Conservation (phyloP, 78 protist genomes). For the Creolimax fragrantissima region DNA sequence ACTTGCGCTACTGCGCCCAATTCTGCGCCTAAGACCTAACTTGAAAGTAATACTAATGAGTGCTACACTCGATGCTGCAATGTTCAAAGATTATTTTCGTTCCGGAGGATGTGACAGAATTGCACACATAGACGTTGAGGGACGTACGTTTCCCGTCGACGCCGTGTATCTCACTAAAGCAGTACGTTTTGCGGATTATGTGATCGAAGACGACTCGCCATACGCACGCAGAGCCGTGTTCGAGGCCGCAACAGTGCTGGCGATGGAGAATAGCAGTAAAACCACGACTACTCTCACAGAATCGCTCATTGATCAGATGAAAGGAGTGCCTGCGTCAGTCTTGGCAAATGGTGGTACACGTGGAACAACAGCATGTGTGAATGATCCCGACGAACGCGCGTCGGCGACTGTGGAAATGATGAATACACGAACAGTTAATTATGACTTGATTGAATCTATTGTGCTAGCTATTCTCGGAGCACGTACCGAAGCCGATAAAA, state of each 20-base stretch:
- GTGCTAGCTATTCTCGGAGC: background rate
- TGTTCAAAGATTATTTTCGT: conserved; percentile 51
- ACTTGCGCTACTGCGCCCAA: conserved; percentile 42
- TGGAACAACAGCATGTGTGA: background rate
- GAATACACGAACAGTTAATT: background rate
- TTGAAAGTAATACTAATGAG: conserved; percentile 55
- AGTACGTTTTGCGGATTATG: background rate
- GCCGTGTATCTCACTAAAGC: background rate
- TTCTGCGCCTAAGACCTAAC: background rate
- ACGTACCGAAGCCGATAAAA: background rate
- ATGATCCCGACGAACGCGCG: background rate
- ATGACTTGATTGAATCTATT: background rate
- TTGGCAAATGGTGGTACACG: background rate
- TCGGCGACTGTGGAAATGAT: background rate
- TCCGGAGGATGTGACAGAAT: background rate
- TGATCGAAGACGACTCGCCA: background rate
- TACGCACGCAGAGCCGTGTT: background rate
- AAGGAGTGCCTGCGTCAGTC: background rate
- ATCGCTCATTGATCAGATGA: background rate
- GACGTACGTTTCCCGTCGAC: background rate
- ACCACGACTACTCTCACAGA: background rate
- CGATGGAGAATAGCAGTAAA: background rate
- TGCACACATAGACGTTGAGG: background rate
- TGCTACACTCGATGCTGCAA: conserved; percentile 60
- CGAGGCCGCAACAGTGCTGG: background rate